A percentile compares a stretch with the other conserved stretches of the same genome.
Conservation (phyloP, 2,329 filamentous ascomycete species). For the Talaromyces sp. region DNA sequence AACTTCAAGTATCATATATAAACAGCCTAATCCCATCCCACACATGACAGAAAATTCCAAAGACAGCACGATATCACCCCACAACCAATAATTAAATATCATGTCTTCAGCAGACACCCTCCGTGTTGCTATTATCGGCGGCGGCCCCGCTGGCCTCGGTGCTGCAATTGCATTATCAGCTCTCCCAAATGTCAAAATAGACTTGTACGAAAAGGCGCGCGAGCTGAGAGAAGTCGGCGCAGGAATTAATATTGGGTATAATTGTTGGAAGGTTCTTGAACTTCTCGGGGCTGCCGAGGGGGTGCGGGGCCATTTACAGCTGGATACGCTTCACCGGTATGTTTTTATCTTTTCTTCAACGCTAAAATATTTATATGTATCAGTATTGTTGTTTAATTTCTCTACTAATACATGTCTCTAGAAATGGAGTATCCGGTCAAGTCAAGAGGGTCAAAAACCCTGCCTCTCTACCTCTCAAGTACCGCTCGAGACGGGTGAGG, state of each 20-base stretch:
- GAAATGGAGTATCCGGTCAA: constrained; percentile 1
- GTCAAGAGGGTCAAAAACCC: background rate
- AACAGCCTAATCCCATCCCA: background rate
- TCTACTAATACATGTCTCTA: background rate
- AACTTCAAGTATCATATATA: background rate
- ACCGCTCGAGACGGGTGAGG: background rate
- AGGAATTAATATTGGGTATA: constrained; percentile 3
- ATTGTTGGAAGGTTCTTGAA: constrained; percentile 5
- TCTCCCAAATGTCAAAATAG: background rate
- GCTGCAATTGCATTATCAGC: constrained; percentile 3
- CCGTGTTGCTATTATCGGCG: constrained; percentile 3
- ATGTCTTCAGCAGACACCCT: background rate
- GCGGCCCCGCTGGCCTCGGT: constrained; percentile 2
- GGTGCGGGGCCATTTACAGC: background rate
- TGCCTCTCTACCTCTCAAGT: constrained; percentile 1
- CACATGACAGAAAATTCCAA: background rate
- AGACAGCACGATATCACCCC: background rate
- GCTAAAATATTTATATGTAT: background rate
- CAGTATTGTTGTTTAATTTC: background rate
- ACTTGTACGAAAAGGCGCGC: constrained; percentile 4
- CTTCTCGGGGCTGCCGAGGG: constrained; percentile 3
- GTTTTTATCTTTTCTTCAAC: background rate
- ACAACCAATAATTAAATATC: background rate
- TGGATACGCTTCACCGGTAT: background rate
- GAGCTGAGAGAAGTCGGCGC: constrained; percentile 5